Base-by-base conservation (phyloP, 2,329 filamentous ascomycete genomes). In the Pseudogymnoascus sp. region DNA sequence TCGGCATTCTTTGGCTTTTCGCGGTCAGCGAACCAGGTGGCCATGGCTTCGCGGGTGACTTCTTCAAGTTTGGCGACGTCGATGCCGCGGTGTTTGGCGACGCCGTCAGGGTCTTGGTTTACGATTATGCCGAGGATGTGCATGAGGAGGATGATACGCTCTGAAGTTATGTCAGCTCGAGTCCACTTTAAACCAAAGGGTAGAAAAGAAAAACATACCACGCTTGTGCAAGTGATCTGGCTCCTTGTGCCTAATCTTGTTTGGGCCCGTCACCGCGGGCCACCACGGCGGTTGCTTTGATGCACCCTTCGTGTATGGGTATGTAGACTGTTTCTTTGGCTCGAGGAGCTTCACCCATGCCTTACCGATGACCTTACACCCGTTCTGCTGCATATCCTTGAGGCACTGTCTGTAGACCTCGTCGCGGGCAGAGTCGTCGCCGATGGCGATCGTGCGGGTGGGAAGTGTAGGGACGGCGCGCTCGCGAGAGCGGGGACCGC, bases 271-370 rank as follows among this genome's bases (percentile, higher is more conserved):
- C 75, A 69, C 81, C 78, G 2, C 59, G 7, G 86, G 86, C 86
- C 86, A 88, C 86, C 86, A 89, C 60, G 82, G 81, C 0, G 86
- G 84, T 1, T 82, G 82, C 66, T 83, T 85, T 33, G 80, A 80
- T 52, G 86, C 81, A 33, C 80, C 82, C n/a, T 80, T 79, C 1
- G 85, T 88, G 69, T 92, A 92, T 0, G 88, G 88, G 67, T 88
- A 85, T 15, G 83, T 87, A 0, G 86, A 87, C 72, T 90, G 88
- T 72, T 92, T 92, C 74, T 88, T 90, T 0, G 88, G 88, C 67
- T 89, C 87, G 1, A 91, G 83, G 1, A 84, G 79, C 69, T 90
- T 90, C 63, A 92, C 85, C 83, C 88, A 91, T 9, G 83, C 86
- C 71, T 91, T 92, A 35, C 85, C 85, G 60, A 91, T 85, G 27